Percentiles rank a stretch among this genome's conserved stretches.
Conservation (phyloP, 352 stramenopile genomes). For the Blastocystis sp. region DNA sequence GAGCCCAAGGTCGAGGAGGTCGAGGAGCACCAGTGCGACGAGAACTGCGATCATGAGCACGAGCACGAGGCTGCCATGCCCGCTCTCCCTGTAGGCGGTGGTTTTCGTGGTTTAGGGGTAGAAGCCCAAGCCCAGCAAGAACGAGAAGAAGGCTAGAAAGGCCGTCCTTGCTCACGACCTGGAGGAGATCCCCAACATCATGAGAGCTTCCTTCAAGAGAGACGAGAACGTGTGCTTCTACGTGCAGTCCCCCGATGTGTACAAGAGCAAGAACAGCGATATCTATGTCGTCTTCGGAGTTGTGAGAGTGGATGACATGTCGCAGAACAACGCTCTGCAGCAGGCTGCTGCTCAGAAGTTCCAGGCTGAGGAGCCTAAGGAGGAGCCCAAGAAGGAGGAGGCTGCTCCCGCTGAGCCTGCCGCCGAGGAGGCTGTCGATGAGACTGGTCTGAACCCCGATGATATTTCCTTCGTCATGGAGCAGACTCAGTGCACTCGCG, state of each 20-base stretch:
- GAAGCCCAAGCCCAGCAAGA: conserved; percentile 29
- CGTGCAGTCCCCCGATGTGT: conserved; percentile 12
- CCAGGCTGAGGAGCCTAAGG: background rate
- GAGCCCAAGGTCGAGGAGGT: conserved; percentile 28
- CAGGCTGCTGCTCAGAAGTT: conserved; percentile 36
- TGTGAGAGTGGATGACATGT: conserved; percentile 16
- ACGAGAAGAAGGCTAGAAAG: conserved; percentile 53
- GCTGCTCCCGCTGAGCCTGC: background rate
- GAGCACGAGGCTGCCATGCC: background rate
- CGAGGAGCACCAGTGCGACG: background rate
- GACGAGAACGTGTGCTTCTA: conserved; percentile 40
- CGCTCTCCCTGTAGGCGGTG: background rate
- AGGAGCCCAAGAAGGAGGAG: background rate
- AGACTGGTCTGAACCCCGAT: conserved; percentile 17
- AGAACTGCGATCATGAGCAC: background rate
- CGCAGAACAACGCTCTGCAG: background rate
- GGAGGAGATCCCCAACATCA: conserved; percentile 27
- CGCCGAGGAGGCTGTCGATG: conserved; percentile 38
- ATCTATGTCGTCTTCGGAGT: conserved; percentile 40
- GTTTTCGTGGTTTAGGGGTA: background rate
- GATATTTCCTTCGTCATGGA: conserved; percentile 54
- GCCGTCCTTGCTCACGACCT: background rate
- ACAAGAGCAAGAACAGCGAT: background rate
- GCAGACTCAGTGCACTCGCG: conserved; percentile 33
- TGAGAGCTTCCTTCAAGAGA: conserved; percentile 49